Base-by-base conservation (phyloP, 129 eudicot genomes). In the Saposhnikovia divaricata region DNA sequence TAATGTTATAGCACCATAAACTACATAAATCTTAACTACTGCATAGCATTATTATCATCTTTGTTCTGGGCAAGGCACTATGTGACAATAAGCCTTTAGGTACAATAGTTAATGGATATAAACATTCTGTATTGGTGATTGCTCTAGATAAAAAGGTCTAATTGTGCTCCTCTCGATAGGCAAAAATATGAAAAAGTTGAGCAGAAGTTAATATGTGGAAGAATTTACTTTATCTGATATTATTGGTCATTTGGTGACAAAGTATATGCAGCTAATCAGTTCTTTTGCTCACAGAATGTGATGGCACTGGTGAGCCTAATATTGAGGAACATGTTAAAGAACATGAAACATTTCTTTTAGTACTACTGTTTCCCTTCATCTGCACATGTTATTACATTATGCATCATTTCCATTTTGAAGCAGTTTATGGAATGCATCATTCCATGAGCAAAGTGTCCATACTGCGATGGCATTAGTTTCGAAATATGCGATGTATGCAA, bases 371-470 rank as follows among this genome's bases (percentile, higher is more conserved):
- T 27, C 14, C 34, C 18, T 43, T 73, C 50, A 78, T 78, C 31
- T 23, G 6, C 25, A 61, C 39, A 75, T 59, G 46, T 51, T 46
- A 27, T 76, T 39, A 23, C 4, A 78, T 38, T 79, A 25, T 28
- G 21, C 18, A 27, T 46, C 74, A 16, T 72, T 72, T 6, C 9
- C 57, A 44, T n/a, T 28, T 38, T 86, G 81, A 68, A 86, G 91
- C 98, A 93, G 98, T 93, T 93, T 84, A 50, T 91, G 92, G 98
- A 93, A 75, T 93, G 94, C 94, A 84, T 90, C 45, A 96, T 88
- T n/a, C 96, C 91, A 84, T 91, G 88, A 79, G 80, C 86, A 6
- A 93, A 93, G 84, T 93, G 98, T 34, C 94, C 96, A 23, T 93
- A 91, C 59, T 93, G 98, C 80, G 92, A 89, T 82, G 98, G 98